phyloP scores from a whole-genome alignment of 2,329 filamentous ascomycete species.

The Parascedosporium putredinis region DNA sequence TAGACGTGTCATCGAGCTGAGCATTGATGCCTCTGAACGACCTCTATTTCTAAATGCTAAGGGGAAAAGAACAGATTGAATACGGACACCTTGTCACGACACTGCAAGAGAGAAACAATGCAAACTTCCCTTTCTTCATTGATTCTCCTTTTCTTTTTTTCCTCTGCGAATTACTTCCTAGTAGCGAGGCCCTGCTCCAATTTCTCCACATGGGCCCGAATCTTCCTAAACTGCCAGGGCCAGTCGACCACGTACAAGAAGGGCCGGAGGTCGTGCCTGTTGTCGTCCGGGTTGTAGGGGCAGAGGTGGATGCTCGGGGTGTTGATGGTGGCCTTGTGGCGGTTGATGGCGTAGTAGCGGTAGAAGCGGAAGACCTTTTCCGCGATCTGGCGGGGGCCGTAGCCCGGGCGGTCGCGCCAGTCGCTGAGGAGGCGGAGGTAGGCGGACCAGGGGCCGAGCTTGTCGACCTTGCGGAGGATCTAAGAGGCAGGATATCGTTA shows the following conservation, averaged over 20 bases:
- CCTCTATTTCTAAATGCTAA: too few relatives aligned
- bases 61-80: too few relatives aligned
- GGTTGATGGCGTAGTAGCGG: conserved; percentile 47
- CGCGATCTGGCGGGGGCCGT: conserved; percentile 25
- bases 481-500: background rate
- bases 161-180: too few relatives aligned
- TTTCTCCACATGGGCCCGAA: conserved; percentile 23
- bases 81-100: too few relatives aligned
- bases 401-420: conserved; percentile 23
- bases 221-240: conserved; percentile 32
- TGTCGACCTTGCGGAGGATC: conserved; percentile 28
- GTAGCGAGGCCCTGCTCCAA: conserved; percentile 15
- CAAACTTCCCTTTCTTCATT: background rate
- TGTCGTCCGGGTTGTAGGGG: conserved; percentile 28
- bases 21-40: too few relatives aligned
- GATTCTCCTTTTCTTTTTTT: background rate
- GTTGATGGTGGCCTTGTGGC: conserved; percentile 53
- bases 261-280: conserved; percentile 27
- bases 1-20: too few relatives aligned
- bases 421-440: conserved; percentile 28
- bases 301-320: conserved; percentile 43
- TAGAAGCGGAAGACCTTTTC: conserved; percentile 33
- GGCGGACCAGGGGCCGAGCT: conserved; percentile 28
- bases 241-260: conserved; percentile 29
- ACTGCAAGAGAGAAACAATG: background rate